A percentile compares a stretch with the other conserved stretches of the same genome.
Evolutionary conservation across 148 eudicot genomes (phyloP).

Genomic region (Oxyria digyna): DNA sequence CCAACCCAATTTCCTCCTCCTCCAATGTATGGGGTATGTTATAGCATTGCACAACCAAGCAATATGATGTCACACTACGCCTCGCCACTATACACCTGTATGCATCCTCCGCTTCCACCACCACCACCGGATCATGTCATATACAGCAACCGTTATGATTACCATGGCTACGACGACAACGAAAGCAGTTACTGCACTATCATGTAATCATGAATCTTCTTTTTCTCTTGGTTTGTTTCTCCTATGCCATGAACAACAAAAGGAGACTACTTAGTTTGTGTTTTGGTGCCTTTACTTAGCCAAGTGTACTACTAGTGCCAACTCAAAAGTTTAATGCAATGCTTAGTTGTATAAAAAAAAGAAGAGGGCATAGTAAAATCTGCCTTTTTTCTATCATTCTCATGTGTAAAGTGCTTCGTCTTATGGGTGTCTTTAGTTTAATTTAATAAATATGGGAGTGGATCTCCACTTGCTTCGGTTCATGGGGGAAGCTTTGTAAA

Average conservation of each 20-base stretch:
- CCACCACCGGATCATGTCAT: not conserved
- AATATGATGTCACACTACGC: not conserved
- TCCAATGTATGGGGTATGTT: not conserved
- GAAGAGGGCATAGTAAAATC: not conserved
- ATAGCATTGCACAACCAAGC: not conserved
- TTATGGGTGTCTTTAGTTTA: not conserved
- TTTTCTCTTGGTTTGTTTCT: no score
- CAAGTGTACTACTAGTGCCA: not conserved
- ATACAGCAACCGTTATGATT: not conserved
- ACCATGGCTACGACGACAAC: not conserved
- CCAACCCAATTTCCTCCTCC: not conserved
- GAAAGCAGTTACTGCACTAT: not conserved
- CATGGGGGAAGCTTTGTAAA: not conserved
- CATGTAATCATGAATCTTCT: not conserved
- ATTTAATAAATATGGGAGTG: not conserved
- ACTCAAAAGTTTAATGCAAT: not conserved
- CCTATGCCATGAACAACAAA: no score
- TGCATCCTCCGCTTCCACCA: not conserved
- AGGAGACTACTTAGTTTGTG: not conserved
- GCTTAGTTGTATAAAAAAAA: not conserved
- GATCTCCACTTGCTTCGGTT: not conserved
- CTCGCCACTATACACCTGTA: not conserved
- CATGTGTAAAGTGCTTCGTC: constrained; percentile 1
- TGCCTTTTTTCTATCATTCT: not conserved
- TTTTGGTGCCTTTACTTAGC: not conserved